A percentile compares a stretch with the other conserved stretches of the same genome.
Evolutionary conservation across 2,329 filamentous ascomycete genomes (phyloP).

Genomic region (Phialophora tarda): DNA sequence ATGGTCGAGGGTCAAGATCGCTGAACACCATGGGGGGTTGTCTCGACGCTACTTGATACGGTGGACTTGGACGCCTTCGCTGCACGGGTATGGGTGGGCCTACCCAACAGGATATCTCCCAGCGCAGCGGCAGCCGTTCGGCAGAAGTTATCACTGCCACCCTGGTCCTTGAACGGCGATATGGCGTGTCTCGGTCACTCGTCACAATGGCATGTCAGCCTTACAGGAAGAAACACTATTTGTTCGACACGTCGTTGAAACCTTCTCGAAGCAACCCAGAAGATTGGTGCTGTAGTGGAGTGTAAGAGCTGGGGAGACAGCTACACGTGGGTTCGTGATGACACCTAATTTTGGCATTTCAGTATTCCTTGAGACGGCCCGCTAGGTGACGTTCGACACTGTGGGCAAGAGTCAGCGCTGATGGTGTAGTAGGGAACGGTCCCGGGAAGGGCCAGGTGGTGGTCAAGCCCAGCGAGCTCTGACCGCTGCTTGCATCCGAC

Average conservation of each 20-base stretch:
- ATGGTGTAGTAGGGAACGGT: constrained; percentile 13
- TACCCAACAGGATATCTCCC: constrained; percentile 20
- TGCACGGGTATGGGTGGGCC: constrained; percentile 26
- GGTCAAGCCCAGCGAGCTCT: constrained; percentile 15
- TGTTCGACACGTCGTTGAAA: constrained; percentile 3
- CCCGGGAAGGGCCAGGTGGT: constrained; percentile 5
- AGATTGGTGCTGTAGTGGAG: background rate
- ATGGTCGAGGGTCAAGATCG: constrained; percentile 15
- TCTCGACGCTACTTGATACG: constrained; percentile 23
- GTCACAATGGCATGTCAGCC: constrained; percentile 21
- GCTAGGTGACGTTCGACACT: constrained; percentile 20
- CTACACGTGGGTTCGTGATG: background rate
- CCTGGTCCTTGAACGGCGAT: constrained; percentile 25
- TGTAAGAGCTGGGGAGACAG: constrained; percentile 1
- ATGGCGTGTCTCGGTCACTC: constrained; percentile 12
- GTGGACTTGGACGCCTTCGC: constrained; percentile 14
- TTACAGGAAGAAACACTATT: constrained; percentile 17
- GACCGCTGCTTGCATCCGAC: constrained; percentile 23
- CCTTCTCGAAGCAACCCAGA: constrained; percentile 3
- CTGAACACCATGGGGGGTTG: constrained; percentile 12
- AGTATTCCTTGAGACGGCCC: constrained; percentile 14
- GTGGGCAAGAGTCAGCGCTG: constrained; percentile 16
- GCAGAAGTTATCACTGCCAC: constrained; percentile 3
- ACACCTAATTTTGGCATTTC: constrained; percentile 5
- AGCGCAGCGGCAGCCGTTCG: constrained; percentile 20